phyloP scores from a whole-genome alignment of 2,329 filamentous ascomycete genomes.

The Exophiala dermatitidis region DNA sequence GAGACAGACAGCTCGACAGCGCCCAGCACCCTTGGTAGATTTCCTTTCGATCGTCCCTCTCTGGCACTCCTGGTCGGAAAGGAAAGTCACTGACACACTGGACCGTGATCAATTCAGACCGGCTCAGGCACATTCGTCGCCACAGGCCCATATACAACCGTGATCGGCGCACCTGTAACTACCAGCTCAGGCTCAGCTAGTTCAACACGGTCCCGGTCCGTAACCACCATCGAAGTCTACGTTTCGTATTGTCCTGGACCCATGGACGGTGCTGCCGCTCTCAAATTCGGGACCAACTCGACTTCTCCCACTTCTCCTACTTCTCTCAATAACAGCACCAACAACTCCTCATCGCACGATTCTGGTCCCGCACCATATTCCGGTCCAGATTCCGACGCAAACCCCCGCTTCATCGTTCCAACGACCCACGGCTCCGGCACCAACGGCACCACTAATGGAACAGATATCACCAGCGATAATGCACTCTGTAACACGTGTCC shows the following conservation, averaged over 20 bases:
- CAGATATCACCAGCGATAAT: slow-evolving; percentile 2
- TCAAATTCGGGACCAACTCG: neutral
- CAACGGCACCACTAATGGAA: neutral
- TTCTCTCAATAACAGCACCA: neutral
- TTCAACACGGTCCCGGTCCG: neutral
- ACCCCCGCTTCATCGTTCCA: neutral
- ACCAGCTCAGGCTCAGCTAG: slow-evolving; percentile 5
- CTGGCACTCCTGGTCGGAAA: neutral
- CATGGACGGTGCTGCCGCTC: neutral
- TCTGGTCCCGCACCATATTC: too few species aligned
- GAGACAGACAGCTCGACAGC: neutral
- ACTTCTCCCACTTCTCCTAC: neutral
- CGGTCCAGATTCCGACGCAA: neutral
- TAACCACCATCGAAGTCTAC: slow-evolving; percentile 17
- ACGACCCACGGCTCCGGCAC: neutral
- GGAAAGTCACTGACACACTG: neutral
- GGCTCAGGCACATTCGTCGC: slow-evolving; percentile 22
- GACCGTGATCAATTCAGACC: slow-evolving; percentile 7
- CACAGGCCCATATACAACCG: slow-evolving; percentile 14
- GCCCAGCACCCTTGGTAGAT: neutral
- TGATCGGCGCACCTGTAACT: slow-evolving; percentile 7
- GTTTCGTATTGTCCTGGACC: slow-evolving; percentile 19
- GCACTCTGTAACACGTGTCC: slow-evolving; percentile 19
- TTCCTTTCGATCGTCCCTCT: neutral
- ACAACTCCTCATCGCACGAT: neutral